phyloP scores from a whole-genome alignment of 192 early-diverging fungal species.

The Lobosporangium transversale region DNA sequence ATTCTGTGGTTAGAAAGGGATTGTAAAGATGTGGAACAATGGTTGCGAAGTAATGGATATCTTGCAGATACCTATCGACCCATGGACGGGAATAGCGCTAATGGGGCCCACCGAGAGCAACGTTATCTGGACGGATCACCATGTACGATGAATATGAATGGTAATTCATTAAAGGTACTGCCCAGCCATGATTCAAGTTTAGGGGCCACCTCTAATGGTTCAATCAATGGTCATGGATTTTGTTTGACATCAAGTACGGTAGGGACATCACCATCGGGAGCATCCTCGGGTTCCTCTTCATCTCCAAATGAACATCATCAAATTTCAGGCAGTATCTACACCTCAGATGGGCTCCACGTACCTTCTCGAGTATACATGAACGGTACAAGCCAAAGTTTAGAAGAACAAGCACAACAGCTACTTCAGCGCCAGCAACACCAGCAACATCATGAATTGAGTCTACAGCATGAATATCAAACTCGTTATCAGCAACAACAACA shows the following conservation, averaged over 20 bases:
- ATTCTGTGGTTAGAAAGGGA: conserved; percentile 50
- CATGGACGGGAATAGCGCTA: not conserved
- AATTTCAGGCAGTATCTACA: conserved; percentile 11
- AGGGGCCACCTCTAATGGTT: not conserved
- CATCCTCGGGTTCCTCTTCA: conserved; percentile 18
- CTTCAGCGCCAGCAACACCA: conserved; percentile 23
- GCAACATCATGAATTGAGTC: conserved; percentile 24
- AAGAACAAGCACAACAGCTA: conserved; percentile 29
- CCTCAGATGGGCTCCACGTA: conserved; percentile 10
- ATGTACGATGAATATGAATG: not conserved
- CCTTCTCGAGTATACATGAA: conserved; percentile 20
- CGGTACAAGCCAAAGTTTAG: conserved; percentile 4
- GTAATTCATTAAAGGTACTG: not conserved
- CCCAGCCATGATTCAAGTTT: not conserved
- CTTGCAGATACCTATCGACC: not conserved
- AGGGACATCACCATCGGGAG: conserved; percentile 9
- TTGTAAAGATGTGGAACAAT: conserved; percentile 43
- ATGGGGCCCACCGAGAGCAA: not conserved
- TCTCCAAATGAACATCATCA: conserved; percentile 8
- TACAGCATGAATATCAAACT: conserved; percentile 24
- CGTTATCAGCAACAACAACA: conserved; percentile 19
- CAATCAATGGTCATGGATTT: not conserved
- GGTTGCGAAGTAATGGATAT: conserved; percentile 32
- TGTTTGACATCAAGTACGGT: not conserved
- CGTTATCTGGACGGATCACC: not conserved